Evolutionary conservation across 2,329 filamentous ascomycete genomes (phyloP), one percentile per base, ranked within the genome.

Genomic region (Rhinocladiella mackenziei): DNA sequence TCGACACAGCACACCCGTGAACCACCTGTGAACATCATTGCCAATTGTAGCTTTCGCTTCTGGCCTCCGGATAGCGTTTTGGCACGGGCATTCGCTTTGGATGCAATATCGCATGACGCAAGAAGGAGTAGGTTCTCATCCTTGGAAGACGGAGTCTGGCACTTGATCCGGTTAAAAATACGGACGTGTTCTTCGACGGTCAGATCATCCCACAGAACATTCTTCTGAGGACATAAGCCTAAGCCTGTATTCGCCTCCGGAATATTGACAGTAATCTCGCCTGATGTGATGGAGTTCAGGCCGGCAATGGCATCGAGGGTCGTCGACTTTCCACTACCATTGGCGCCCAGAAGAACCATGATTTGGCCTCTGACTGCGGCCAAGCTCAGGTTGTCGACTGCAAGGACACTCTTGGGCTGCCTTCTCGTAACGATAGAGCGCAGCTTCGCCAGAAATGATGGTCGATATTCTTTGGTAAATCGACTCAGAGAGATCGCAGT

Each of bases 21-120:
- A 8, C 88, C 89, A 50, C 91, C 89, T 3, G 87, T 94, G 56
- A 96, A 81, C 88, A 95, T 95, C 80, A 95, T 91, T 4, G 88
- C 89, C 2, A 96, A 73, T 63, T 96, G 89, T 6, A 95, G 73
- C 63, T 96, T 96, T 39, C 89, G 75, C 68, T 94, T 95, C 64
- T 96, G 89, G 0, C 89, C 89, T 6, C 89, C 89, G 2, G 88
- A 94, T 0, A 96, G 71, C 0, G 87, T 94, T 59, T 80, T 82
- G 0, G 88, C 78, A 48, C 75, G 72, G 0, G 89, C 84, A 25
- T 79, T 77, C 29, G 80, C 69, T 66, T 96, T 96, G 39, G 79
- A 74, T 15, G 75, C 76, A 2, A 96, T 74, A 61, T 94, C 91
- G 52, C 92, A 81, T 1, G 80, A 74, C 4, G 30, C 31, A 67